Evolutionary conservation across 1,284 basidiomycete genomes (phyloP), one percentile per base, ranked within the genome.

Genomic region (Spongispora temasekensis): DNA sequence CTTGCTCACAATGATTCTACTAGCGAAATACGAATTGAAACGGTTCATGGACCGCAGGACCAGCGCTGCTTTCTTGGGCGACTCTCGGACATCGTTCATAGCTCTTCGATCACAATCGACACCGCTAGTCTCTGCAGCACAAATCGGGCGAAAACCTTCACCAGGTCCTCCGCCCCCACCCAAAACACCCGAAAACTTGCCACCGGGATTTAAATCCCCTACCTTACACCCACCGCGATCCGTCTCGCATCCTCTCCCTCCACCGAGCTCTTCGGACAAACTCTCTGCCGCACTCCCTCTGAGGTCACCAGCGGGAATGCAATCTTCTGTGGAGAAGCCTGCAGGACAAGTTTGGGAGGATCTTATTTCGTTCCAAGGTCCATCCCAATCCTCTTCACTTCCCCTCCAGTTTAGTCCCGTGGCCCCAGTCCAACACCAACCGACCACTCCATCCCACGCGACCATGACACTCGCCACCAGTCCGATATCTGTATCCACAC

Each of bases 21-120:
- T 64, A 91, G 90, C 83, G 13, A 92, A 92, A 72, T 92, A 92
- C 65, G 85, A 92, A 66, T 89, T 84, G 70, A 88, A 83, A 71
- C 81, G 82, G 31, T 92, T 87, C 74, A 67, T 88, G 42, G 76
- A 53, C 31, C 79, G 76, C 65, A 71, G 61, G 50, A 61, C 57
- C 61, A 64, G 48, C 10, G 15, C 21, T 25, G 31, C 61, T 30
- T 75, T 76, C 35, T 78, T 78, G 15, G 77, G 81, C 3, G 81
- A 83, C 32, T 80, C 83, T 34, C 74, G 78, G 60, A 80, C 81
- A 31, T 69, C 74, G 15, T 68, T 78, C 3, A n/a, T 53, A 46
- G 25, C 31, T 25, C 15, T 55, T 58, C 62, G 61, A 28, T 32
- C 58, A 42, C 61, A 35, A 27, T 61, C 67, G 15, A 60, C 63